Percentiles rank a stretch among this genome's conserved stretches.
Conservation (phyloP, 495 filamentous ascomycete genomes). For the Neurospora sp. region DNA sequence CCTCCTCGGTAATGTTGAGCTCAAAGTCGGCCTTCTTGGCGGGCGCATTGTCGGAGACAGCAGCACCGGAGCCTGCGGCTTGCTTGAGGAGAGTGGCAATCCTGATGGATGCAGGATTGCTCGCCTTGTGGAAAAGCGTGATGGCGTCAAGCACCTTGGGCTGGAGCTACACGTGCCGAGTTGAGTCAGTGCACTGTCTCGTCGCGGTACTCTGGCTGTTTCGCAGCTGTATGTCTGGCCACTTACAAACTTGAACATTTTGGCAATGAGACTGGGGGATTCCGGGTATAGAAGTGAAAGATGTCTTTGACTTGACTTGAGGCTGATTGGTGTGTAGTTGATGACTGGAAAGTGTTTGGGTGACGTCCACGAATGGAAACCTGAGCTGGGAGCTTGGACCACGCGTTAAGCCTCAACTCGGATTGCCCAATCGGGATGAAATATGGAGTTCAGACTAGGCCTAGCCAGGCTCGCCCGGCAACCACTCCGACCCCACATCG, state of each 20-base stretch:
- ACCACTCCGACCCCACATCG: background rate
- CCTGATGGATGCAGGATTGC: slow-evolving; percentile 50
- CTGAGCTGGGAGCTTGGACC: background rate
- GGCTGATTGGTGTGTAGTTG: background rate
- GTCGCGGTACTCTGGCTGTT: background rate
- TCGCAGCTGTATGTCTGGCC: background rate
- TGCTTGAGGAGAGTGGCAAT: slow-evolving; percentile 67
- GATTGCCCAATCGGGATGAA: background rate
- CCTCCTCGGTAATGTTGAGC: slow-evolving; percentile 69
- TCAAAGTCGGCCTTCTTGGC: slow-evolving; percentile 71
- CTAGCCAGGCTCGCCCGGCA: background rate
- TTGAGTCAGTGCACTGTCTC: slow-evolving; percentile 2
- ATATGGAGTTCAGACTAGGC: background rate
- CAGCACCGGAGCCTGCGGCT: slow-evolving; percentile 38
- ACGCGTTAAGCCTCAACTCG: background rate
- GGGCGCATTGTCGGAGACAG: slow-evolving; percentile 46
- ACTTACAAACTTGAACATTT: background rate
- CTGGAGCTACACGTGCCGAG: slow-evolving; percentile 27
- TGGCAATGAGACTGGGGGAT: background rate
- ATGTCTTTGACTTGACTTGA: background rate
- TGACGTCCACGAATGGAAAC: background rate
- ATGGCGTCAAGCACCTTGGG: slow-evolving; percentile 81
- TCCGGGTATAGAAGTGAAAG: background rate
- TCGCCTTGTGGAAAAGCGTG: slow-evolving; percentile 87
- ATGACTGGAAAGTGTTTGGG: background rate